These are phyloP conservation scores for Verticillium isaacii DNA, from an alignment of 2,329 filamentous ascomycete genomes.

Conservation along the genomic window DNA sequence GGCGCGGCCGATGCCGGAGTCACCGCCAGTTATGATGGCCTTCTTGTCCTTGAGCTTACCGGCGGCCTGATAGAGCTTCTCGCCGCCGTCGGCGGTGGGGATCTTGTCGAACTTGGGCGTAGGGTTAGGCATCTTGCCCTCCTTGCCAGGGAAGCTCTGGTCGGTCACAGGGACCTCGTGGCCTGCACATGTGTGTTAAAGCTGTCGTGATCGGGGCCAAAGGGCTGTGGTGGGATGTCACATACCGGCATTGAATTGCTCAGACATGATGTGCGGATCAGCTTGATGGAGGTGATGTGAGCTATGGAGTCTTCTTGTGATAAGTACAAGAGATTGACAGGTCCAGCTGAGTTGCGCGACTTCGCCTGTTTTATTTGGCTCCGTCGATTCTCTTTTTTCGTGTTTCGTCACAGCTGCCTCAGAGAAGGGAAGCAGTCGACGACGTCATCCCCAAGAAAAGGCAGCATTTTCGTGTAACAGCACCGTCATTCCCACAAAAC, in stretches of 20 bases:
- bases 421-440: neutral
- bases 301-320: neutral
- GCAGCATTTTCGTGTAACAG: neutral
- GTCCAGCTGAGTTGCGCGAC: neutral
- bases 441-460: no score
- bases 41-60: conserved; percentile 72
- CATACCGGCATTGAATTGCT: conserved; percentile 16
- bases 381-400: neutral
- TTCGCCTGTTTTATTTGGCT: neutral
- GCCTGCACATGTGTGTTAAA: conserved; percentile 16
- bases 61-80: conserved; percentile 67
- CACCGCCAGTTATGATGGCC: conserved; percentile 76
- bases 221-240: neutral
- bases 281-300: neutral
- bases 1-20: conserved; percentile 73
- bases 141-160: conserved; percentile 37
- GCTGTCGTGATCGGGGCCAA: neutral
- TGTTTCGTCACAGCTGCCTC: neutral
- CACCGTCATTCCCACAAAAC: neutral
- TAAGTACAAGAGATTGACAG: neutral
- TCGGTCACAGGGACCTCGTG: conserved; percentile 33
- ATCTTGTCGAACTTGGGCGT: conserved; percentile 60
- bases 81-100: conserved; percentile 63
- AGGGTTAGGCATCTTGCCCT: conserved; percentile 43
- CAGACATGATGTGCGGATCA: neutral